phyloP scores from a whole-genome alignment of 2,329 filamentous ascomycete genomes.

The Cordyceps javanica region DNA sequence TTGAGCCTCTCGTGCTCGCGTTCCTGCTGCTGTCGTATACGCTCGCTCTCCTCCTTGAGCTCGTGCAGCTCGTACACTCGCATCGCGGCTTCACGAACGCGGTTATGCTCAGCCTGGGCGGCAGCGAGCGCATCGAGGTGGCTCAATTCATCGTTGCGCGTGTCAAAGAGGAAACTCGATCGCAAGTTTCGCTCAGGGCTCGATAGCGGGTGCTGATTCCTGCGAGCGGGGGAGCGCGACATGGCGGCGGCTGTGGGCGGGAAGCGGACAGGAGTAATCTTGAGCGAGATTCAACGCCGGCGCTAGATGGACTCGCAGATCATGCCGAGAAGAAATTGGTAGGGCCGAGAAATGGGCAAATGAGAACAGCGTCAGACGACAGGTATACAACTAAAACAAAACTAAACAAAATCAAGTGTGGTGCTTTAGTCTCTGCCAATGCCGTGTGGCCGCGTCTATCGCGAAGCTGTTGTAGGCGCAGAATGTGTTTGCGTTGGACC shows the following conservation, averaged over 20 bases:
- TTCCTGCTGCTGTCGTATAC: conserved; percentile 38
- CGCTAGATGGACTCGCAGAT: neutral
- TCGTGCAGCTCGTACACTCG: conserved; percentile 43
- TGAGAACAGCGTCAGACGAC: neutral
- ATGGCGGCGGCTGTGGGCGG: conserved; percentile 24
- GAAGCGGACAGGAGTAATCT: neutral
- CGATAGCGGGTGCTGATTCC: conserved; percentile 29
- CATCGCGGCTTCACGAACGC: conserved; percentile 49
- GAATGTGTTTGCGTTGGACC: neutral
- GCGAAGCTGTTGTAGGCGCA: neutral
- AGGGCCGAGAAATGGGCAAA: neutral
- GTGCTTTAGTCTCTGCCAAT: neutral
- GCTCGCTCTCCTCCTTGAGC: conserved; percentile 37
- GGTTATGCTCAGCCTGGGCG: conserved; percentile 60
- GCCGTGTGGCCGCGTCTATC: neutral
- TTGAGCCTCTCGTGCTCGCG: conserved; percentile 40
- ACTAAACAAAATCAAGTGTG: neutral
- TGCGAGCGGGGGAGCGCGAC: conserved; percentile 36
- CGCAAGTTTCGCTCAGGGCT: conserved; percentile 43
- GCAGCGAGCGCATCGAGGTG: conserved; percentile 61
- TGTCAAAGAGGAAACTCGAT: conserved; percentile 55
- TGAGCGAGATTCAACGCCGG: neutral
- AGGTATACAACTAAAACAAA: neutral
- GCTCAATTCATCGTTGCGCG: conserved; percentile 54
- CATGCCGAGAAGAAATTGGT: neutral